A percentile compares a stretch with the other conserved stretches of the same genome.
Conservation (phyloP, 805 yeast species). For the Hanseniaspora clermontiae region DNA sequence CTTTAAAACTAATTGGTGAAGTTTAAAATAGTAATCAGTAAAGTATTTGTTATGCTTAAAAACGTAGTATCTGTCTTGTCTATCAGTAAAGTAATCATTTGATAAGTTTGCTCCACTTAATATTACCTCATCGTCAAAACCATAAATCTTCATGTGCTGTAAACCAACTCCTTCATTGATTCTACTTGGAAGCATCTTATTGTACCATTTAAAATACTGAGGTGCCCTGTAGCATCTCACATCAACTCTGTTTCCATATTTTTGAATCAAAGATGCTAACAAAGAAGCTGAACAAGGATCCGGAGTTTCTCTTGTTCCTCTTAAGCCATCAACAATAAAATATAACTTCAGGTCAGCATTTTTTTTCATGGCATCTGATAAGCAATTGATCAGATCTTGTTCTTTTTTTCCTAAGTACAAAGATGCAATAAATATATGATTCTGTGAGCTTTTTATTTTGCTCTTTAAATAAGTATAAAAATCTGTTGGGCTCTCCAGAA, state of each 20-base stretch:
- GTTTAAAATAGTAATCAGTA: slow-evolving; percentile 59
- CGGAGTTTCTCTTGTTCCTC: slow-evolving; percentile 93
- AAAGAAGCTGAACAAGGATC: slow-evolving; percentile 62
- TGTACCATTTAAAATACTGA: slow-evolving; percentile 54
- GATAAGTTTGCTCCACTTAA: slow-evolving; percentile 88
- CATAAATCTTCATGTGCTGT: slow-evolving; percentile 95
- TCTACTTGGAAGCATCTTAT: slow-evolving; percentile 59
- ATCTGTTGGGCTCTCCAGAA: slow-evolving; percentile 52
- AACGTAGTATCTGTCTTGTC: slow-evolving; percentile 84
- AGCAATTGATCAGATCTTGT: slow-evolving; percentile 53
- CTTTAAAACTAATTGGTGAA: slow-evolving; percentile 55
- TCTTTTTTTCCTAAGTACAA: slow-evolving; percentile 78
- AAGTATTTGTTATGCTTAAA: slow-evolving; percentile 42
- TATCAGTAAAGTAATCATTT: slow-evolving; percentile 79
- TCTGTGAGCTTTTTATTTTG: slow-evolving; percentile 50
- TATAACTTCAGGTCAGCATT: slow-evolving; percentile 56
- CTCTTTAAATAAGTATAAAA: slow-evolving; percentile 55
- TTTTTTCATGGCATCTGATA: slow-evolving; percentile 44
- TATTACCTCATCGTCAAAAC: slow-evolving; percentile 80
- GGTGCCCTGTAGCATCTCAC: slow-evolving; percentile 86
- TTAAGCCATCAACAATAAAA: slow-evolving; percentile 69
- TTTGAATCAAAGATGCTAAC: slow-evolving; percentile 50
- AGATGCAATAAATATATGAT: slow-evolving; percentile 67
- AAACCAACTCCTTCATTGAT: slow-evolving; percentile 84
- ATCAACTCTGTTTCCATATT: slow-evolving; percentile 59